Base-by-base conservation (phyloP, 371 early-diverging fungal genomes). In the Mortierella sp. region DNA sequence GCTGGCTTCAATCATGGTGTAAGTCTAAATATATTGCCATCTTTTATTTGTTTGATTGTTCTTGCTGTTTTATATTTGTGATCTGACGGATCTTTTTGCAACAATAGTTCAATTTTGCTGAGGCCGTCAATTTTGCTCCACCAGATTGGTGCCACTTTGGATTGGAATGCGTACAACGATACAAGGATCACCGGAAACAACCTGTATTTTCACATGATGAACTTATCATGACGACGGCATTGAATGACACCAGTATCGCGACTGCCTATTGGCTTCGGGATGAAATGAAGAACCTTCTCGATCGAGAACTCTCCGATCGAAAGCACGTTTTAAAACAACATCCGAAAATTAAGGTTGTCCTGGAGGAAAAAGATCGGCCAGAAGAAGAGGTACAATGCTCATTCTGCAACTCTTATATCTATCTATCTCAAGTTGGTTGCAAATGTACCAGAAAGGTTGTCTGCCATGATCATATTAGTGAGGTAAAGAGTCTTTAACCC, bases 191-290 rank as follows among this genome's bases (percentile, higher is more conserved):
- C 67, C 86, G 86, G 51, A 92, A 93, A 53, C 90, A 88, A 34
- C 99, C 98, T 3, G 95, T 96, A 8, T 98, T 98, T 74, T 96
- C 95, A 12, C 97, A 97, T 83, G 97, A 98, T 53, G 96, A 96
- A 76, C 84, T 98, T 34, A 72, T 98, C 15, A 76, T 91, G 34
- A 89, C 88, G 32, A 89, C 86, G 45, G 85, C 88, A 40, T 64
- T 85, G 12, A 66, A 87, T 43, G 86, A 88, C 34, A 75, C 82
- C 26, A 85, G 84, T 31, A 68, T 83, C 10, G 80, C 87, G 12
- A 85, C 87, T 10, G 87, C 87, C 1, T 63, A 78, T 34, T 93
- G 93, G 92, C 85, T 76, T 37, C 86, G 88, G 53, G 85, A 81
- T 15, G 94, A 88, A 17, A 59, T 93, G 28, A 69, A 68, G 6